Evolutionary conservation across 2,329 filamentous ascomycete genomes (phyloP), one percentile per base, ranked within the genome.

Genomic region (Alternaria triticina): DNA sequence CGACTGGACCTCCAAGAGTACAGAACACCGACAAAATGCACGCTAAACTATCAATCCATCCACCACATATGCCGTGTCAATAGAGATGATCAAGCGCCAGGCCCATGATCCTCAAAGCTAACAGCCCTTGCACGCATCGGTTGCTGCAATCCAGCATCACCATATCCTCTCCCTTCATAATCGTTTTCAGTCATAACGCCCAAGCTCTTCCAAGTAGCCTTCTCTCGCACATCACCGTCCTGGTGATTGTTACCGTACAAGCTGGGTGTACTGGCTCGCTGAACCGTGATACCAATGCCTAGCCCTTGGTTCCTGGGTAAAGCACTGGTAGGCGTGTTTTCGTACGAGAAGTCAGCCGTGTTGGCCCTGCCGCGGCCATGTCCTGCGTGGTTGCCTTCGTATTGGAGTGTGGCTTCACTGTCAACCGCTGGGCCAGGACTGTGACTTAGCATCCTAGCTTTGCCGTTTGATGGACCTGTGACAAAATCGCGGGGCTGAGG

Each of bases 241-340:
- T 20, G 25, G 7, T 27, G 11, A 13, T 12, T 15, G 17, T 17
- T 12, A 23, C 15, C 51, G 11, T 52, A 25, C 3, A 45, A n/a
- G 20, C 56, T 59, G 5, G 56, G 30, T 13, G 56, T 57, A 25
- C 55, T 57, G 2, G 55, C 28, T 40, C 44, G 28, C 23, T 57
- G 47, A 12, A 59, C 25, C 17, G 47, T 20, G n/a, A 59, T 52
- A 17, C 25, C 47, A 10, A 59, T 51, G 47, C 47, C 56, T 10
- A 52, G 25, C 12, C 56, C 56, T 27, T 44, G 46, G 8, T 43
- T 11, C 5, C 20, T 27, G 23, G 50, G 7, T 36, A 62, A 11
- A 20, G 46, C 54, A 40, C 51, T 50, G 3, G 46, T 54, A 25
- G 61, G 61, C 10, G 61, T 63, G 6, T 60, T 64, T 27, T 66